Evolutionary conservation across 257 asterid species (phyloP).

Genomic region (Cruciata laevipes): DNA sequence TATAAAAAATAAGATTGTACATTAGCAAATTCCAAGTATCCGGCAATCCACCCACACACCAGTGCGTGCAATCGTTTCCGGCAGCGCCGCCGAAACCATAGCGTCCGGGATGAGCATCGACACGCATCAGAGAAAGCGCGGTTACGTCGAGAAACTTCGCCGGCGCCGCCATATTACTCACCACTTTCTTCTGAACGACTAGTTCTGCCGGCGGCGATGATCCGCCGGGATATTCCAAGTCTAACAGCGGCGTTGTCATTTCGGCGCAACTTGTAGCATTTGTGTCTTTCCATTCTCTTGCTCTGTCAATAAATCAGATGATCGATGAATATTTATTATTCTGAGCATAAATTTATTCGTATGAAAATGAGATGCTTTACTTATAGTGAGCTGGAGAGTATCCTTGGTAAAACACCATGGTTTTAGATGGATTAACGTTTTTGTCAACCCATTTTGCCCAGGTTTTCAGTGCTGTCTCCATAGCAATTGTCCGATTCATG

Average conservation of each 20-base stretch:
- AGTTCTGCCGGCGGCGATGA: slow-evolving; percentile 5
- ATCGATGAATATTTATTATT: too few relatives aligned
- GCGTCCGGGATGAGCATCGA: slow-evolving; percentile 16
- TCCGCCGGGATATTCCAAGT: slow-evolving; percentile 9
- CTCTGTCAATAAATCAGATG: neutral
- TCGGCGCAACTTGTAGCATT: slow-evolving; percentile 6
- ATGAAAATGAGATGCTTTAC: neutral
- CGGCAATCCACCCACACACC: slow-evolving; percentile 18
- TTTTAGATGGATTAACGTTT: slow-evolving; percentile 19
- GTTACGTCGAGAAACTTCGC: slow-evolving; percentile 18
- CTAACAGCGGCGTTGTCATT: neutral
- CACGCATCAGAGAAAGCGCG: slow-evolving; percentile 10
- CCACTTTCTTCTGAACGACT: slow-evolving; percentile 15
- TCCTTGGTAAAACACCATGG: slow-evolving; percentile 21
- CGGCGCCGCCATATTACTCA: slow-evolving; percentile 7
- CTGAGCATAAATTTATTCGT: too few relatives aligned
- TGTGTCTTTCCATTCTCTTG: slow-evolving; percentile 14
- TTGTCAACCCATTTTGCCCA: slow-evolving; percentile 25
- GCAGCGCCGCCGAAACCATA: slow-evolving; percentile 9
- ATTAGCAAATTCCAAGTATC: slow-evolving; percentile 17
- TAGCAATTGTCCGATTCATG: slow-evolving; percentile 16
- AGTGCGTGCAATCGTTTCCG: slow-evolving; percentile 10
- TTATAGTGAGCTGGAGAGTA: slow-evolving; percentile 24
- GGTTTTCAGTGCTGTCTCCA: slow-evolving; percentile 16
- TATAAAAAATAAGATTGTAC: slow-evolving; percentile 10